Evolutionary conservation across 345 rosid species (phyloP), one percentile per base, ranked within the genome.

Genomic region (Eucalyptus dawsonii): DNA sequence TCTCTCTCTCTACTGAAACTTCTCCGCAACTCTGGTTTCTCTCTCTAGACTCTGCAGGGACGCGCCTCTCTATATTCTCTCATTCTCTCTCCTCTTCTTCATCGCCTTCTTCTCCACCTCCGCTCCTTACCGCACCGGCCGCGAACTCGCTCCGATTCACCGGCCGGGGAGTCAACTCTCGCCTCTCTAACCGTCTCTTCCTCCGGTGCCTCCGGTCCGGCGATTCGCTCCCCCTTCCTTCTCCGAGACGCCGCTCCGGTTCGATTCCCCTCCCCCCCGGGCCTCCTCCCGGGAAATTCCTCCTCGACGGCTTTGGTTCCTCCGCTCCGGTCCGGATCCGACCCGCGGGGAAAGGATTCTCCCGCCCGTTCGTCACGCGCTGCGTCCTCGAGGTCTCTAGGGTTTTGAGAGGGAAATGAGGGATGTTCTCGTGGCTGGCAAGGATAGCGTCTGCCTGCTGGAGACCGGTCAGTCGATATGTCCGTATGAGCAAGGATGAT

Each of bases 371-470:
- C 50, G 49, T 27, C 19, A 24, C 58, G n/a, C 67, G 60, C 47
- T 53, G 42, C 72, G 53, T 27, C 2, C 27, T 17, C 54, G 62
- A 27, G 37, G 86, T 11, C 17, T n/a, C 25, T 83, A 49, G 44
- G 50, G 53, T 50, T 88, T 65, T 88, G 51, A 34, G 49, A n/a
- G 86, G 65, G 53, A 95, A 97, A 97, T 97, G 99, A 95, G 98
- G 98, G 97, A 97, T 97, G 99, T 91, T 93, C 89, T 95, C 97
- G 89, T 96, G 98, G 98, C 53, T 97, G 88, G 92, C 88, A 93
- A 96, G 95, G 91, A 92, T 94, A 86, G 95, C 95, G 87, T 91
- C 93, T 91, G 95, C 95, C 62, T 97, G 99, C 91, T 95, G 97
- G 94, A 91, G 94, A 93, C 98, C 98, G 87, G 90, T 95, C 88